A percentile compares a stretch with the other conserved stretches of the same genome.
Conservation (phyloP, 2,329 filamentous ascomycete species). For the Escovopsis sp. region DNA sequence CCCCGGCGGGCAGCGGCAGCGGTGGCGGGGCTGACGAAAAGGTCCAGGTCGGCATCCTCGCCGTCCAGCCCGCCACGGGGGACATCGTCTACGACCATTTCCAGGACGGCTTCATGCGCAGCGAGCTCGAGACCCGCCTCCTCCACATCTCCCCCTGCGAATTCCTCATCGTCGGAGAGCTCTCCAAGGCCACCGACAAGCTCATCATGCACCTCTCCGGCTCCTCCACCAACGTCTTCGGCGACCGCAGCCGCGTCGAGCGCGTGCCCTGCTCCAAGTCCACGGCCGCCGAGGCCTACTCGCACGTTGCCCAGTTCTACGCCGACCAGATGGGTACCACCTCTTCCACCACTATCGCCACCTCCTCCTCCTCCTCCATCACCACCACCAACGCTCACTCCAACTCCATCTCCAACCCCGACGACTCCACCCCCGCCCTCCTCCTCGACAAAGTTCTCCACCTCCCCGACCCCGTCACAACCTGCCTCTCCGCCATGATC, state of each 20-base stretch:
- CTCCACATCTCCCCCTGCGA: conserved; percentile 93
- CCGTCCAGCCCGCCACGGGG: conserved; percentile 88
- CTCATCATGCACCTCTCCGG: conserved; percentile 79
- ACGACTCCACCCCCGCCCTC: conserved; percentile 40
- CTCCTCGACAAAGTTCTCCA: conserved; percentile 76
- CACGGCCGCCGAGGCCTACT: conserved; percentile 70
- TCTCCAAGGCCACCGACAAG: conserved; percentile 86
- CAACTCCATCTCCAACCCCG: conserved; percentile 51
- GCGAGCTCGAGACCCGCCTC: conserved; percentile 87
- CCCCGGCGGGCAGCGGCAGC: conserved; percentile 47
- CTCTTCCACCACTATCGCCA: too few species aligned
- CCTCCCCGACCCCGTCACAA: conserved; percentile 70
- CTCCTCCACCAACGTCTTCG: conserved; percentile 81
- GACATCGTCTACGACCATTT: conserved; percentile 94
- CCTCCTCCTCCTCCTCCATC: conserved; percentile 51
- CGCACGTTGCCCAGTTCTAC: conserved; percentile 86
- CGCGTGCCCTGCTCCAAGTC: conserved; percentile 61
- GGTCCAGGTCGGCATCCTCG: conserved; percentile 79
- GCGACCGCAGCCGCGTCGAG: conserved; percentile 78
- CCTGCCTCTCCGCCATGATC: conserved; percentile 95
- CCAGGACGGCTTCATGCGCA: conserved; percentile 94
- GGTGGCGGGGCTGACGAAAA: conserved; percentile 78
- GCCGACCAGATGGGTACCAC: conserved; percentile 56
- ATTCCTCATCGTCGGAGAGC: conserved; percentile 78
- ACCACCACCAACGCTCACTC: conserved; percentile 79